Percentiles rank a stretch among this genome's conserved stretches.
Evolutionary conservation across 768 basidiomycete species (phyloP).

Genomic region (Suillus hirtellus): DNA sequence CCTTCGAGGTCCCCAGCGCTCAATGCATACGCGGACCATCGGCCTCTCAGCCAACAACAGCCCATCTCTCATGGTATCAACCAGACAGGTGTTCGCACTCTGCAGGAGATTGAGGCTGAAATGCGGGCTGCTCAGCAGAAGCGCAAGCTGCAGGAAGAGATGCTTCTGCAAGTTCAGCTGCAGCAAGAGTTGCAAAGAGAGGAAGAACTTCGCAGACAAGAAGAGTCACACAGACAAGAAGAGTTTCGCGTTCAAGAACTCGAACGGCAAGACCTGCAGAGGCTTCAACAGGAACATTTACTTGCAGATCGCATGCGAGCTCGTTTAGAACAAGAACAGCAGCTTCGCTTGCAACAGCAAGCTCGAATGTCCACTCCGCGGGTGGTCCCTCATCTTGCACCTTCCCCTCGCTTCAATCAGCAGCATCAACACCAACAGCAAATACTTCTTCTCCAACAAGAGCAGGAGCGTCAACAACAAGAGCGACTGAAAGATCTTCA

Average conservation of each 20-base stretch:
- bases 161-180: conserved; percentile 43
- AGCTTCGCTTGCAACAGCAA: conserved; percentile 39
- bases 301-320: conserved; percentile 10
- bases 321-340: conserved; percentile 32
- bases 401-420: conserved; percentile 79
- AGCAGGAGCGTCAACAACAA: conserved; percentile 62
- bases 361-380: conserved; percentile 53
- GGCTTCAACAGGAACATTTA: conserved; percentile 45
- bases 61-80: conserved; percentile 33
- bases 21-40: conserved; percentile 32
- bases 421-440: conserved; percentile 76
- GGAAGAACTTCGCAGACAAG: conserved; percentile 15
- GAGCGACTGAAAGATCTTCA: conserved; percentile 59
- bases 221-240: conserved; percentile 27
- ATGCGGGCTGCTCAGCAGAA: conserved; percentile 67
- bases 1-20: conserved; percentile 28
- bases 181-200: conserved; percentile 44
- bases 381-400: conserved; percentile 56
- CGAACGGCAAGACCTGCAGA: conserved; percentile 39
- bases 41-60: conserved; percentile 40
- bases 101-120: conserved; percentile 84
- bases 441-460: conserved; percentile 64
- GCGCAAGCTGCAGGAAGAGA: conserved; percentile 38
- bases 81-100: conserved; percentile 52
- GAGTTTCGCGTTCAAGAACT: conserved; percentile 31